A percentile compares a stretch with the other conserved stretches of the same genome.
Evolutionary conservation across 2,329 filamentous ascomycete species (phyloP).

Genomic region (Paramyrothecium sp.): DNA sequence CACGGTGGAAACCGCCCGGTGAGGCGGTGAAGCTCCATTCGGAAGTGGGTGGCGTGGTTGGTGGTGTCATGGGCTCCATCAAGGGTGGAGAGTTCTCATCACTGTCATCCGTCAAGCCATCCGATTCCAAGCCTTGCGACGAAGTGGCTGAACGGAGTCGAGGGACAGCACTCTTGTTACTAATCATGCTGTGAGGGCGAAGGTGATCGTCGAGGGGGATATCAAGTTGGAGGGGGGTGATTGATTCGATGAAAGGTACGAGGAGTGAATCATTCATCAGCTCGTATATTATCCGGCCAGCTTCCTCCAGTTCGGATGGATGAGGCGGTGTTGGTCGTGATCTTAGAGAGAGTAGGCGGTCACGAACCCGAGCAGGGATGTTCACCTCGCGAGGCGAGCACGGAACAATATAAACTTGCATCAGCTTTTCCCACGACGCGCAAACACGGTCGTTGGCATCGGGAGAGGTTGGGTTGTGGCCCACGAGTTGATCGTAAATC

Average conservation of each 20-base stretch:
- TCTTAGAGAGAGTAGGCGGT: slow-evolving; percentile 65
- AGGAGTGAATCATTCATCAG: slow-evolving; percentile 97
- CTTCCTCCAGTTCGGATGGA: slow-evolving; percentile 75
- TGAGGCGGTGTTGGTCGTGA: slow-evolving; percentile 63
- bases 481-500: slow-evolving; percentile 46
- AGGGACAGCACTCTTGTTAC: slow-evolving; percentile 32
- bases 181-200: slow-evolving; percentile 39
- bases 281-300: slow-evolving; percentile 86
- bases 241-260: slow-evolving; percentile 81
- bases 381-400: slow-evolving; percentile 88
- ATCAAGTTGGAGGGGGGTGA: slow-evolving; percentile 37
- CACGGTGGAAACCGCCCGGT: slow-evolving; percentile 52
- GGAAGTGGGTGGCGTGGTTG: slow-evolving; percentile 66
- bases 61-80: slow-evolving; percentile 70
- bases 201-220: slow-evolving; percentile 31
- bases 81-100: slow-evolving; percentile 55
- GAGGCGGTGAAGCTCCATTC: slow-evolving; percentile 53
- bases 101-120: slow-evolving; percentile 63
- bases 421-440: slow-evolving; percentile 81
- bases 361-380: slow-evolving; percentile 79
- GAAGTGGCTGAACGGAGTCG: slow-evolving; percentile 34
- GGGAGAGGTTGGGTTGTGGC: slow-evolving; percentile 33
- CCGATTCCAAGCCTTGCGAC: slow-evolving; percentile 45
- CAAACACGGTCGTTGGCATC: slow-evolving; percentile 65
- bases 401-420: slow-evolving; percentile 86